A percentile compares a stretch with the other conserved stretches of the same genome.
Conservation (phyloP, 2,329 filamentous ascomycete genomes). For the Aspergillus terreus region DNA sequence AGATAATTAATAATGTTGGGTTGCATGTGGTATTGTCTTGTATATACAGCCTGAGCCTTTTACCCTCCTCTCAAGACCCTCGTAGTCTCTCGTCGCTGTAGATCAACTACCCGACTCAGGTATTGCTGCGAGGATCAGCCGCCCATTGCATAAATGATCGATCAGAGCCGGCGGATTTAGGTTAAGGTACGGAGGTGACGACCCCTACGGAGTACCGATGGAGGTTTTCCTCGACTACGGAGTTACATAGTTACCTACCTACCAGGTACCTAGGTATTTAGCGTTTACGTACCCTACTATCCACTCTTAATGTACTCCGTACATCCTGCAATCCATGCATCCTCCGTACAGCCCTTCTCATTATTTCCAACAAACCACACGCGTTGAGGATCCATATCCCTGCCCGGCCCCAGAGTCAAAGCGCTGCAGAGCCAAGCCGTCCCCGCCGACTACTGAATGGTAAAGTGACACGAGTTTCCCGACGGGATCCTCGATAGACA, state of each 20-base stretch:
- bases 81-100: constrained; percentile 3
- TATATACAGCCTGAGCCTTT: background rate
- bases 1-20: background rate
- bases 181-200: constrained; percentile 13
- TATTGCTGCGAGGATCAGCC: constrained; percentile 12
- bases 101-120: constrained; percentile 15
- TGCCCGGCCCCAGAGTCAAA: constrained; percentile 14
- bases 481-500: constrained; percentile 11
- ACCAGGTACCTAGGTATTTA: no score
- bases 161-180: constrained; percentile 14
- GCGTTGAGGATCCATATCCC: constrained; percentile 12
- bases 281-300: no score
- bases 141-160: constrained; percentile 13
- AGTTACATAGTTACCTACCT: no score
- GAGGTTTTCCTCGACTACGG: no score
- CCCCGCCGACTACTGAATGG: constrained; percentile 11
- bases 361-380: background rate
- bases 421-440: constrained; percentile 21
- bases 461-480: constrained; percentile 11
- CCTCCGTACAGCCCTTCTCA: background rate
- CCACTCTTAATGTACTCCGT: background rate
- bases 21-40: background rate
- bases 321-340: background rate
- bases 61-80: background rate
- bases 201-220: background rate